Conservation (phyloP, 768 basidiomycete species). For the Tylopilus felleus region DNA sequence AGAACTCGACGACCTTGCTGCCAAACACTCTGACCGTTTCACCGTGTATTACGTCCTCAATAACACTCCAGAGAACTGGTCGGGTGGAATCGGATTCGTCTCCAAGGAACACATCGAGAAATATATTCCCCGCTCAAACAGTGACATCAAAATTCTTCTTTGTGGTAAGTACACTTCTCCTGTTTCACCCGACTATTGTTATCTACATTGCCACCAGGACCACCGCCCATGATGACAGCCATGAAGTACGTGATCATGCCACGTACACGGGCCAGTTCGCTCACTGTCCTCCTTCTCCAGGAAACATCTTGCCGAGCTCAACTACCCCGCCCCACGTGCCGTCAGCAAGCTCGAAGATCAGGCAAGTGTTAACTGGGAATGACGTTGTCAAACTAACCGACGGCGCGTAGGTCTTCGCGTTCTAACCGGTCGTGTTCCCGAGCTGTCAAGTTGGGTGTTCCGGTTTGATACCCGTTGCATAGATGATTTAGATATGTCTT, state of each 20-base stretch:
- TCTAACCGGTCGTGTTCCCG: constrained; percentile 25
- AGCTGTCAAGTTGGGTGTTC: neutral
- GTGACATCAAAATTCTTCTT: constrained; percentile 80
- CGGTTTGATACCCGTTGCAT: constrained; percentile 4
- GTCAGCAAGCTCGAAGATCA: constrained; percentile 93
- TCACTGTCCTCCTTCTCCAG: constrained; percentile 36
- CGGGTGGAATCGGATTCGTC: constrained; percentile 88
- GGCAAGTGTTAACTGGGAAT: constrained; percentile 37
- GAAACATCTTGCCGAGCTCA: constrained; percentile 85
- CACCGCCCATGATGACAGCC: constrained; percentile 73
- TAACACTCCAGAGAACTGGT: constrained; percentile 87
- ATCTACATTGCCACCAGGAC: constrained; percentile 38
- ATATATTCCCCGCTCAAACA: constrained; percentile 61
- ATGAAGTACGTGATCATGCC: constrained; percentile 60
- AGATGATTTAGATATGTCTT: constrained; percentile 1
- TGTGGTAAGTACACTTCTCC: constrained; percentile 59
- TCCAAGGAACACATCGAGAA: constrained; percentile 87
- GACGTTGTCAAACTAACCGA: constrained; percentile 13
- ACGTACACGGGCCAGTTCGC: neutral
- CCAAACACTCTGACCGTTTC: constrained; percentile 63
- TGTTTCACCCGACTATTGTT: neutral
- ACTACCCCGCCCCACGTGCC: constrained; percentile 82
- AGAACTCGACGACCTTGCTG: constrained; percentile 79
- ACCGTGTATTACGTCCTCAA: constrained; percentile 89
- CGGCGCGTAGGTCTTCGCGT: constrained; percentile 38